Evolutionary conservation across 139 green algal species (phyloP), one percentile per base, ranked within the genome.

Genomic region (Asterochloris erici): DNA sequence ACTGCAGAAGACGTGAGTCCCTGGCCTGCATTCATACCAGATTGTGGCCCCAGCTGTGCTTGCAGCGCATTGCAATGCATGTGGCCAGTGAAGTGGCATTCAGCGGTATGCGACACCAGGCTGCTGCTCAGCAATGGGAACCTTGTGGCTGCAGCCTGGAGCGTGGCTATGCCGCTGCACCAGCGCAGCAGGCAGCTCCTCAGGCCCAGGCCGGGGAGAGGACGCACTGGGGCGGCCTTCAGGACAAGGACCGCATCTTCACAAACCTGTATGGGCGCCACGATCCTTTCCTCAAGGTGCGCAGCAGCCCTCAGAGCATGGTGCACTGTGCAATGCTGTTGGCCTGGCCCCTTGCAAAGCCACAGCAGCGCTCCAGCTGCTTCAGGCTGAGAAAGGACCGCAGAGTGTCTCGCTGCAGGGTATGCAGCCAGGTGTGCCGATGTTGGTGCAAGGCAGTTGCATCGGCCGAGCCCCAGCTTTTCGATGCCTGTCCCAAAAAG

Each of bases 231-330:
- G 96, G 96, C 0, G 90, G 88, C 14, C 90, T 99, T 12, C 92
- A 92, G 68, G 96, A 99, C 75, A 87, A 98, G 70, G 96, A 99
- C 89, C 88, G 96, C 62, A 99, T 99, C 60, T 99, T 99, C 85
- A 97, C 93, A 28, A 99, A 99, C 88, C 90, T 99, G 29, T 99
- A 99, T 83, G 93, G 96, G 12, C 86, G 89, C 63, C 92, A 97
- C 75, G 96, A 98, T 79, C 89, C 90, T 2, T 97, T 94, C 82
- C 90, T 99, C 64, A 95, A 98, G 93, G 93, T 93, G 63, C 38
- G 61, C 24, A 23, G 2, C 38, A 54, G 38, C 38, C 38, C 38
- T 54, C 38, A 54, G 38, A 6, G 38, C 38, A 54, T 54, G 38
- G 38, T 54, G 38, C 38, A 54, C 38, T 6, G 6, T 54, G 6